Percentiles rank a stretch among this genome's conserved stretches.
These are phyloP conservation scores for Blastobotrys chiropterorum DNA, from an alignment of 805 yeast species.

Conservation along the genomic window DNA sequence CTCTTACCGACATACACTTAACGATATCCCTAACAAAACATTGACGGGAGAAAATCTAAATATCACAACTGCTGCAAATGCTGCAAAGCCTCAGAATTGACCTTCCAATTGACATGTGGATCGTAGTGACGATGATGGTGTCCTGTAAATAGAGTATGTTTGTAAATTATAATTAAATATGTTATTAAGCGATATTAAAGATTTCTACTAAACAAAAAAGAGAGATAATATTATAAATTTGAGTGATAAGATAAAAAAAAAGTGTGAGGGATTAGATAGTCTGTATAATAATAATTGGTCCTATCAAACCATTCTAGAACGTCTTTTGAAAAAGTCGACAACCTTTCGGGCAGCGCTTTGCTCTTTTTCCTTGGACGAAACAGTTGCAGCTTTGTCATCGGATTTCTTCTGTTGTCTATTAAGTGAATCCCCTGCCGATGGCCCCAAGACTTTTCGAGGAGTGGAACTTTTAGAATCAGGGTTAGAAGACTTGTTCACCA, in stretches of 20 bases:
- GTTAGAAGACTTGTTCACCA: conserved; percentile 3
- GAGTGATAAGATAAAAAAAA: not conserved
- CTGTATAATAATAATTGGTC: too few relatives aligned
- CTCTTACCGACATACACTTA: not conserved
- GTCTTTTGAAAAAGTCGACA: conserved; percentile 32
- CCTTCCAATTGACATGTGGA: not conserved
- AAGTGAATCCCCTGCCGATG: not conserved
- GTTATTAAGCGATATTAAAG: not conserved
- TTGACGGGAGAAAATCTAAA: not conserved
- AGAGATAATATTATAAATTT: not conserved
- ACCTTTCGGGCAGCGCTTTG: conserved; percentile 28
- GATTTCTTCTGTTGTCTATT: conserved; percentile 1
- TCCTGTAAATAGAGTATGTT: not conserved
- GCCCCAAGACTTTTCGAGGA: conserved; percentile 3
- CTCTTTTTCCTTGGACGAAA: conserved; percentile 2
- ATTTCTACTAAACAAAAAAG: not conserved
- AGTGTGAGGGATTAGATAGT: too few relatives aligned
- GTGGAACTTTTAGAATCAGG: conserved; percentile 1
- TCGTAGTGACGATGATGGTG: not conserved
- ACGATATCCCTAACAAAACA: not conserved
- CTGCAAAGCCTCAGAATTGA: not conserved
- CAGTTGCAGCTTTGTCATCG: conserved; percentile 1
- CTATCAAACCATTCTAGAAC: conserved; percentile 27
- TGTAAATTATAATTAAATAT: not conserved
- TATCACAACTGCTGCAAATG: not conserved